Evolutionary conservation across 2,329 filamentous ascomycete species (phyloP).

Genomic region (Tolypocladium tundrense): DNA sequence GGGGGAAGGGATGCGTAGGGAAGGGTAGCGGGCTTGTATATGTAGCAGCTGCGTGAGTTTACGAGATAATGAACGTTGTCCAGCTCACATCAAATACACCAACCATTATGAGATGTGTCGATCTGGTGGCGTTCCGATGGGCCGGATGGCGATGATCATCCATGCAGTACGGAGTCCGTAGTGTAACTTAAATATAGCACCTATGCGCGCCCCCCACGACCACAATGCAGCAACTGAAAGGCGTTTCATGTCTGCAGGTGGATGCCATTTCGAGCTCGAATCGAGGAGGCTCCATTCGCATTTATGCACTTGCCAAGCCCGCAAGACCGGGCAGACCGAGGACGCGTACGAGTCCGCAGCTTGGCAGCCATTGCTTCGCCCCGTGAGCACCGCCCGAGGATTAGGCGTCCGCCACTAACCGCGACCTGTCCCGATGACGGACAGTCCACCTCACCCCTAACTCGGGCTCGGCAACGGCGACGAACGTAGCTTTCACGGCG

Average conservation of each 20-base stretch:
- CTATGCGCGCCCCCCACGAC: too few species aligned
- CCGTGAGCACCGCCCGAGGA: background rate
- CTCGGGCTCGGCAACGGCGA: background rate
- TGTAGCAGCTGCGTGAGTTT: constrained; percentile 1
- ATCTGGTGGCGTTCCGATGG: background rate
- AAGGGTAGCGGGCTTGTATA: constrained; percentile 3
- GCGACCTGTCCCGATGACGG: background rate
- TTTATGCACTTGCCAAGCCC: background rate
- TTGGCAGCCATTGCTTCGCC: background rate
- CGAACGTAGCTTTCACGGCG: too few species aligned
- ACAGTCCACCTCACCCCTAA: background rate
- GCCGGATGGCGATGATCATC: background rate
- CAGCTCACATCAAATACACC: background rate
- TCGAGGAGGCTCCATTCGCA: background rate
- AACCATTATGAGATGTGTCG: background rate
- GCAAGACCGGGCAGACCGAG: background rate
- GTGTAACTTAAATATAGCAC: too few species aligned
- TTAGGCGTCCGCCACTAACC: background rate
- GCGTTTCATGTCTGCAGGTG: background rate
- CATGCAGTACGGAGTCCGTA: too few species aligned
- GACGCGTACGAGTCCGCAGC: background rate
- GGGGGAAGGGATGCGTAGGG: background rate
- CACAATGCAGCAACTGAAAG: too few species aligned
- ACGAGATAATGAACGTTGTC: background rate
- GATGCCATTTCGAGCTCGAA: background rate